phyloP scores from a whole-genome alignment of 1,284 basidiomycete genomes.

The Hymenochaete sp. region DNA sequence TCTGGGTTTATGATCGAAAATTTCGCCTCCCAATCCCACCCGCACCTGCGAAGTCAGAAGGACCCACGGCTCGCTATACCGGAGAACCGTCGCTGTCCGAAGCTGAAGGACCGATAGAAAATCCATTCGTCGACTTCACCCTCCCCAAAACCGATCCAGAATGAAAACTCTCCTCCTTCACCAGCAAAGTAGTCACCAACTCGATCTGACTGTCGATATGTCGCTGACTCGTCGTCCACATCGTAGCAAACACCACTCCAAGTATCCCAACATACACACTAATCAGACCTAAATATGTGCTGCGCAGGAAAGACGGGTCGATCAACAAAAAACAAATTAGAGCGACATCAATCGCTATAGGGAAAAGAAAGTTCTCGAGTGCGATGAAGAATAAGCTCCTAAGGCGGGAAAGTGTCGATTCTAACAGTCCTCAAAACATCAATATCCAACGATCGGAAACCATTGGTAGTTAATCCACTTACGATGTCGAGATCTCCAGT shows the following conservation, averaged over 20 bases:
- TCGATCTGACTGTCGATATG: too few relatives aligned
- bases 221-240: slow-evolving; percentile 28
- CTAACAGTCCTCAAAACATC: slow-evolving; percentile 12
- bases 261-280: slow-evolving; percentile 30
- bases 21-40: too few relatives aligned
- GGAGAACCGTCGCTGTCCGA: too few relatives aligned
- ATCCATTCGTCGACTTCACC: too few relatives aligned
- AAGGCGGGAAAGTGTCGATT: slow-evolving; percentile 21
- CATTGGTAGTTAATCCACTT: neutral
- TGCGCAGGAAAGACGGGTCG: slow-evolving; percentile 20
- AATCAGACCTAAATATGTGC: slow-evolving; percentile 22
- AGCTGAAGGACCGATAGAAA: too few relatives aligned
- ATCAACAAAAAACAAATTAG: slow-evolving; percentile 24
- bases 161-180: too few relatives aligned
- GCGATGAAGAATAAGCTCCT: slow-evolving; percentile 27
- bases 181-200: too few relatives aligned
- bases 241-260: slow-evolving; percentile 32
- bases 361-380: slow-evolving; percentile 29
- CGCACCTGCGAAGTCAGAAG: too few relatives aligned
- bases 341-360: slow-evolving; percentile 25
- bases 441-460: neutral
- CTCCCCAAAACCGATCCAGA: too few relatives aligned
- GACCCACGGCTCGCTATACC: too few relatives aligned
- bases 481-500: slow-evolving; percentile 4
- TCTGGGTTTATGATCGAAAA: too few relatives aligned